Evolutionary conservation across 768 basidiomycete species (phyloP).

Genomic region (Lyophyllum atratum): DNA sequence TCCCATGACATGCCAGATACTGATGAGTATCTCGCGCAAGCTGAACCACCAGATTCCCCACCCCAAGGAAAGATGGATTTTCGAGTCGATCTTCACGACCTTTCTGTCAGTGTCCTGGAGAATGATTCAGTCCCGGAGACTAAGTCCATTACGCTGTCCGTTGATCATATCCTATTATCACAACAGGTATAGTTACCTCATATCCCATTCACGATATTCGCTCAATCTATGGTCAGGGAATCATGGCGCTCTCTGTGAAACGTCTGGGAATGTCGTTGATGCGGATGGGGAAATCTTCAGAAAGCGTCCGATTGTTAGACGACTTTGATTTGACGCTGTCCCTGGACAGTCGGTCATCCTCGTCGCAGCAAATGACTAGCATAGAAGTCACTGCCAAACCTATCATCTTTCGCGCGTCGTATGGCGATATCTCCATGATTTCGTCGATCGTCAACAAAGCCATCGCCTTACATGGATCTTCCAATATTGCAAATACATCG

Average conservation of each 20-base stretch:
- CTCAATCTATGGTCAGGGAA: conserved; percentile 48
- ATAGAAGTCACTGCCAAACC: conserved; percentile 84
- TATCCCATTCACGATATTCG: background rate
- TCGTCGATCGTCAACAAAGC: conserved; percentile 86
- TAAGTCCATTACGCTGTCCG: conserved; percentile 84
- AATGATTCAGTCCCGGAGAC: conserved; percentile 77
- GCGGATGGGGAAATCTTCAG: conserved; percentile 80
- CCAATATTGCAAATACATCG: conserved; percentile 7
- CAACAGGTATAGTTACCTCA: conserved; percentile 67
- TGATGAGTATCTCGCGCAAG: background rate
- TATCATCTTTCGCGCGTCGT: conserved; percentile 92
- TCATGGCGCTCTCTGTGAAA: conserved; percentile 77
- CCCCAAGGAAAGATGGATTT: conserved; percentile 46
- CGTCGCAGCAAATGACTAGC: conserved; percentile 70
- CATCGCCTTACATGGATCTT: conserved; percentile 66
- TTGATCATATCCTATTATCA: conserved; percentile 83
- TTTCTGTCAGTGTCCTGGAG: conserved; percentile 87
- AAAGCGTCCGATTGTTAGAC: conserved; percentile 90
- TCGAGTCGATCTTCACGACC: conserved; percentile 87
- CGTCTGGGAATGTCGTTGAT: conserved; percentile 92
- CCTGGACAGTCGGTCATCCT: conserved; percentile 80
- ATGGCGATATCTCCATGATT: conserved; percentile 91
- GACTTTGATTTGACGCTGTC: conserved; percentile 88
- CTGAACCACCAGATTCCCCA: background rate
- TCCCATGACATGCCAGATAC: conserved; percentile 11